These are phyloP conservation scores for Alternaria gaisen DNA, from an alignment of 2,329 filamentous ascomycete genomes.

Conservation along the genomic window DNA sequence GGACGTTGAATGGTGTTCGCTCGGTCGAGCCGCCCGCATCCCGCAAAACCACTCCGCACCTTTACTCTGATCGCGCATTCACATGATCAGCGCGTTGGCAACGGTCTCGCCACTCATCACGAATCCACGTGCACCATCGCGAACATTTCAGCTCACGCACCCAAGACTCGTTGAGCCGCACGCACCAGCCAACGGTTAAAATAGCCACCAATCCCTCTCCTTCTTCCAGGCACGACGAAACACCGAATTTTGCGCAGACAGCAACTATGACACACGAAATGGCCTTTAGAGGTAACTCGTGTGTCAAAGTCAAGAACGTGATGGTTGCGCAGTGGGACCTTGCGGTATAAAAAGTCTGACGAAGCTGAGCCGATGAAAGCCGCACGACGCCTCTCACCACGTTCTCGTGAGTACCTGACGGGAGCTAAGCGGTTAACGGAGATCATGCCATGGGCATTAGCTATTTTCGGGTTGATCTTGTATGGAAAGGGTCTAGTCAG, in stretches of 20 bases:
- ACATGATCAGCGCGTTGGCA: not conserved
- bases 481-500: conserved; percentile 3
- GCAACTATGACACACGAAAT: conserved; percentile 37
- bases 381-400: conserved; percentile 7
- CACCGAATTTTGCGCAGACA: conserved; percentile 11
- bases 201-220: conserved; percentile 25
- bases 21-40: not conserved
- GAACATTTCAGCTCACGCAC: conserved; percentile 9
- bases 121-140: conserved; percentile 16
- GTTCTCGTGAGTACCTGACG: conserved; percentile 3
- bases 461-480: not conserved
- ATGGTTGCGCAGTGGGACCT: conserved; percentile 19
- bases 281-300: conserved; percentile 29
- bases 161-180: conserved; percentile 24
- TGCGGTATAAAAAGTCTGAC: conserved; percentile 13
- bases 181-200: not conserved
- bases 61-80: not conserved
- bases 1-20: too few relatives aligned
- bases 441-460: conserved; percentile 16
- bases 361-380: conserved; percentile 19
- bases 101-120: conserved; percentile 3
- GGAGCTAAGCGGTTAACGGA: conserved; percentile 21
- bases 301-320: conserved; percentile 27
- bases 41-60: not conserved
- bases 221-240: conserved; percentile 21